A percentile compares a stretch with the other conserved stretches of the same genome.
Conservation (phyloP, 306 rosid species). For the Macrotyloma uniflorum region DNA sequence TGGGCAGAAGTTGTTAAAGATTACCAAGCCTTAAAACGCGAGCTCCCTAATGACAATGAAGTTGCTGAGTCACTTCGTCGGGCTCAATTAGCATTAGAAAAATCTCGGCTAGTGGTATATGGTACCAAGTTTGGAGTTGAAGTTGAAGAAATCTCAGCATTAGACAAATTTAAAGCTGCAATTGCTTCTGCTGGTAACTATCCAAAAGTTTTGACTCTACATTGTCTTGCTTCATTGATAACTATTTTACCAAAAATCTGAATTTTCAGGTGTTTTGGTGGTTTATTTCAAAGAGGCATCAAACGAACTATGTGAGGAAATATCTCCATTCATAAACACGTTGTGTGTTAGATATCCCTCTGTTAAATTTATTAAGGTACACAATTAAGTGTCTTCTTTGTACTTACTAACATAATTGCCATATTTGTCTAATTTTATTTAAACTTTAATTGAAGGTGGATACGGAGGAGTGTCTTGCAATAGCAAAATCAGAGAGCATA, state of each 20-base stretch:
- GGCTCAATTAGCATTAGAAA: constrained; percentile 67
- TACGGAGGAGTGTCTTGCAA: constrained; percentile 66
- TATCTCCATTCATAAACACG: constrained; percentile 82
- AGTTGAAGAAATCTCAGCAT: constrained; percentile 75
- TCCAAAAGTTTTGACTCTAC: constrained; percentile 22
- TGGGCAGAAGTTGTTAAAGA: constrained; percentile 89
- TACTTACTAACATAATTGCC: background rate
- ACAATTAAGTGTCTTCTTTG: background rate
- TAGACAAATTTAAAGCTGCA: constrained; percentile 70
- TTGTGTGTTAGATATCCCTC: constrained; percentile 83
- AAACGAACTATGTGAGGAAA: constrained; percentile 68
- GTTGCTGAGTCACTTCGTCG: constrained; percentile 72
- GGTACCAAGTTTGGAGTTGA: constrained; percentile 63
- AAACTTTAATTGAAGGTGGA: constrained; percentile 59
- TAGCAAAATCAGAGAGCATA: constrained; percentile 75
- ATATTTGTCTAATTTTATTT: constrained; percentile 28
- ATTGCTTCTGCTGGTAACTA: constrained; percentile 68
- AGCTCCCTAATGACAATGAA: constrained; percentile 75
- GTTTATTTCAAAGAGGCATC: constrained; percentile 77
- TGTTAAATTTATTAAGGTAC: constrained; percentile 74
- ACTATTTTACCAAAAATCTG: constrained; percentile 19
- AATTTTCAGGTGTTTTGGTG: constrained; percentile 71
- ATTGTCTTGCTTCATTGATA: constrained; percentile 26
- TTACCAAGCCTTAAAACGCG: constrained; percentile 68
- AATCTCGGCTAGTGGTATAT: constrained; percentile 50